phyloP scores from a whole-genome alignment of 2,329 filamentous ascomycete genomes.

The Neofusicoccum laricinum region DNA sequence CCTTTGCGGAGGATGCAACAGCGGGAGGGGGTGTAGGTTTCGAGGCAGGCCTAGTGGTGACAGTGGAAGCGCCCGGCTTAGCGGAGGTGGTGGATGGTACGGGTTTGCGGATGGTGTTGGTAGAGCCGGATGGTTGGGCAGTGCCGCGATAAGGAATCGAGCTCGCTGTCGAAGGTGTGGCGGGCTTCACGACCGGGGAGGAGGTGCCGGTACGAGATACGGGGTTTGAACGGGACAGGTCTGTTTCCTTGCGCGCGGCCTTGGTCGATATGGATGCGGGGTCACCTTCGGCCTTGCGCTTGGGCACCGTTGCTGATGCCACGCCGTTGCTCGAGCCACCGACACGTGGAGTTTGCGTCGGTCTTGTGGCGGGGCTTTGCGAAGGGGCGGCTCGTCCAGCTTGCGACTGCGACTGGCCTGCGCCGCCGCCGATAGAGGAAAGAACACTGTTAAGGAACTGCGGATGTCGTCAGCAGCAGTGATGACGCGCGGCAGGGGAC shows the following conservation, averaged over 20 bases:
- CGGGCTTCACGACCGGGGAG: constrained; percentile 10
- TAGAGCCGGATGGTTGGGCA: constrained; percentile 27
- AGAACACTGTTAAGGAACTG: constrained; percentile 36
- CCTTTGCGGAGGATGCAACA: constrained; percentile 21
- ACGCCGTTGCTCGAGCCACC: constrained; percentile 23
- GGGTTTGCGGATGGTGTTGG: constrained; percentile 28
- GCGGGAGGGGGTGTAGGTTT: constrained; percentile 19
- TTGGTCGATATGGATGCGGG: constrained; percentile 30
- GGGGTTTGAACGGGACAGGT: constrained; percentile 17
- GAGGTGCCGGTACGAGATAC: constrained; percentile 15
- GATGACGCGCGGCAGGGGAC: neutral
- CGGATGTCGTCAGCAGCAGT: neutral
- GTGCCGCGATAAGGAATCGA: constrained; percentile 38
- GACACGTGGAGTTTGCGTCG: constrained; percentile 12
- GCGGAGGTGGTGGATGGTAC: constrained; percentile 22
- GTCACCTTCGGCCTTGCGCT: constrained; percentile 40
- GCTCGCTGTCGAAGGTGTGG: constrained; percentile 3
- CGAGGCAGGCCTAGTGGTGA: constrained; percentile 18
- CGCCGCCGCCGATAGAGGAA: constrained; percentile 31
- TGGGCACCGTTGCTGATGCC: constrained; percentile 31
- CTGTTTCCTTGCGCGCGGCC: constrained; percentile 30
- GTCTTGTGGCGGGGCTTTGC: constrained; percentile 14
- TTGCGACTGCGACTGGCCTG: constrained; percentile 24
- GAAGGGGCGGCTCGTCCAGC: constrained; percentile 23
- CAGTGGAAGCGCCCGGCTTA: constrained; percentile 15